Evolutionary conservation across 2,329 filamentous ascomycete species (phyloP).

Genomic region (Teratosphaeria zuluensis): DNA sequence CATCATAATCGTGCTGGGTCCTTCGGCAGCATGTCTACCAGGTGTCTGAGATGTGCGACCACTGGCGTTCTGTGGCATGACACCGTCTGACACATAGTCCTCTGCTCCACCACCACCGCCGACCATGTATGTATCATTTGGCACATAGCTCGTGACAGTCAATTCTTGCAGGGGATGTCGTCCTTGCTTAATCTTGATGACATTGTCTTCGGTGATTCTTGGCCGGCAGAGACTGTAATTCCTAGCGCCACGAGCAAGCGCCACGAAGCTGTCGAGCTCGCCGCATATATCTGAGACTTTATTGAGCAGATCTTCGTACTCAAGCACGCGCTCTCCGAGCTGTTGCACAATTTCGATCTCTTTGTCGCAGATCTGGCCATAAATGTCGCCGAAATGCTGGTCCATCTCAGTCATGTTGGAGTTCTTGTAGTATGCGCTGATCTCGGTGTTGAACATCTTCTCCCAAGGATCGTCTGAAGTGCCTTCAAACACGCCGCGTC

Average conservation of each 20-base stretch:
- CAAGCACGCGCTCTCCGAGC: constrained; percentile 60
- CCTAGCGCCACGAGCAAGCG: constrained; percentile 66
- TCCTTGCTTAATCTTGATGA: constrained; percentile 66
- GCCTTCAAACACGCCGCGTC: constrained; percentile 55
- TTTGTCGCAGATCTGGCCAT: constrained; percentile 72
- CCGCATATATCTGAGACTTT: constrained; percentile 70
- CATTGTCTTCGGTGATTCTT: constrained; percentile 57
- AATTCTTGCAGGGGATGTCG: constrained; percentile 82
- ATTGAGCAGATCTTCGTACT: constrained; percentile 56
- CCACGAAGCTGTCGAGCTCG: constrained; percentile 76
- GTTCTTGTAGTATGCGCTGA: constrained; percentile 78
- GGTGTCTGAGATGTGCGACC: not conserved
- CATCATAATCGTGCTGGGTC: constrained; percentile 64
- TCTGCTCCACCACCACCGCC: constrained; percentile 41
- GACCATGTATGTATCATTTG: constrained; percentile 65
- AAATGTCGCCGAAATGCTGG: constrained; percentile 71
- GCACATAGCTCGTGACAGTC: constrained; percentile 67
- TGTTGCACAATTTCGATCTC: constrained; percentile 83
- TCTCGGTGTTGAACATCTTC: constrained; percentile 60
- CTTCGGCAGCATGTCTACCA: constrained; percentile 7
- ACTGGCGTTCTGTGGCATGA: not conserved
- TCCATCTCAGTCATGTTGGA: constrained; percentile 72
- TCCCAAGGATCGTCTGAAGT: constrained; percentile 58
- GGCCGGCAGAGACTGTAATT: constrained; percentile 65
- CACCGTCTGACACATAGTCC: not conserved